Evolutionary conservation across 2,329 filamentous ascomycete genomes (phyloP), one percentile per base, ranked within the genome.

Genomic region (Hymenoscyphus fraxineus): DNA sequence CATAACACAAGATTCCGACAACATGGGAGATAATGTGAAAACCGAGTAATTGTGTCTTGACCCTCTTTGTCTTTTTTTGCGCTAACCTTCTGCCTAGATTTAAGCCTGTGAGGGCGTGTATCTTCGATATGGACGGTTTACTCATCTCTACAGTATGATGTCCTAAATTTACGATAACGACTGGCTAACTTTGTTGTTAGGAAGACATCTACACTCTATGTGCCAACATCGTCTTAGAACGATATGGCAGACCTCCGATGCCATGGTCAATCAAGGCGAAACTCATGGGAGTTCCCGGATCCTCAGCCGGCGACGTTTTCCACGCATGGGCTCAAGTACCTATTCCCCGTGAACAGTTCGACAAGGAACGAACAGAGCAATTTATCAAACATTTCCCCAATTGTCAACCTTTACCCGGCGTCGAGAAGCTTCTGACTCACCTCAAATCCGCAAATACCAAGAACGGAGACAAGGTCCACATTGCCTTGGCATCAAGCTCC

Each of bases 41-140:
- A 54, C 22, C 6, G 22, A 54, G 47, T 54, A 54, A 22, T 51
- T 51, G 7, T 22, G 22, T 54, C 1, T 12, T 9, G 0, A 27
- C 10, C 13, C 7, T 3, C 22, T 13, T 13, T 19, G 47, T 13
- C 5, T 9, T 22, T 54, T 19, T 9, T 54, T 12, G 10, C 47
- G 9, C 47, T 54, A 13, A 54, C 19, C 19, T 27, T 54, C 47
- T 35, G 6, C 9, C 3, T 10, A 92, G 89, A 75, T 88, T 93
- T 77, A 90, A 91, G 31, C 87, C 89, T 58, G 84, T 98, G 64
- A 86, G 93, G 71, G 95, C 94, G 70, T 97, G 93, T 78, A 88
- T 99, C 69, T 99, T 99, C 77, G 95, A 99, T 82, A 97, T 98
- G 93, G 95, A 99, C 78, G 95, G 95, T 66, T 88, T 99, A 40